Evolutionary conservation across 371 early-diverging fungal species (phyloP), one percentile per base, ranked within the genome.

Genomic region (Mucor sp.): DNA sequence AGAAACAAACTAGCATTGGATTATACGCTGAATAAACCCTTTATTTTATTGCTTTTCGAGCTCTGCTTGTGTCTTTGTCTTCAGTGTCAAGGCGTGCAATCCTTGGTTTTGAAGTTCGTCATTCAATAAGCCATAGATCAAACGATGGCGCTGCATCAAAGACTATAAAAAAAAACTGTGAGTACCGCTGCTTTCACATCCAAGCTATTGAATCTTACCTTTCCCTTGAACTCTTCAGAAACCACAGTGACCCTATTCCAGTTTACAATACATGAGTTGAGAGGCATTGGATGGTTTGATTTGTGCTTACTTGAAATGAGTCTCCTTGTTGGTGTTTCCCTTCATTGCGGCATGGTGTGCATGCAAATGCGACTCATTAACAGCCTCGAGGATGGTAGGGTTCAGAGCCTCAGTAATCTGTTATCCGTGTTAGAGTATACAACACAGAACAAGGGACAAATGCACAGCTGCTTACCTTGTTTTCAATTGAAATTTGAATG

Each of bases 261-360:
- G n/a, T 58, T 12, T 7, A 5, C 2, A 39, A 17, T 27, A 7
- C 25, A n/a, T 12, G 4, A 19, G 35, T 47, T 15, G 23, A 19
- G 50, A 3, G 6, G n/a, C 30, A 50, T 23, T 8, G 12, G 12
- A 23, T 25, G 4, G 12, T 11, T 1, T 50, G 25, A 50, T 50
- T 23, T 27, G 21, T 39, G 28, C 28, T 59, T 83, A 89, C 90
- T 82, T 75, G 71, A 93, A 93, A 67, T 93, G 93, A 12, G 92
- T 93, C 69, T 92, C 93, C 33, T 82, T 86, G 78, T 85, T 89
- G n/a, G 77, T 79, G 17, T 85, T 86, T 6, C 89, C 91, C 63
- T 86, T 80, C 93, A 93, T 93, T 11, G 93, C 85, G 53, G 83
- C 85, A 73, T 93, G 93, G 66, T 90, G 90, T 15, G 89, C 76